Base-by-base conservation (phyloP, 2,329 filamentous ascomycete species). In the Paracamarosporium sp. region DNA sequence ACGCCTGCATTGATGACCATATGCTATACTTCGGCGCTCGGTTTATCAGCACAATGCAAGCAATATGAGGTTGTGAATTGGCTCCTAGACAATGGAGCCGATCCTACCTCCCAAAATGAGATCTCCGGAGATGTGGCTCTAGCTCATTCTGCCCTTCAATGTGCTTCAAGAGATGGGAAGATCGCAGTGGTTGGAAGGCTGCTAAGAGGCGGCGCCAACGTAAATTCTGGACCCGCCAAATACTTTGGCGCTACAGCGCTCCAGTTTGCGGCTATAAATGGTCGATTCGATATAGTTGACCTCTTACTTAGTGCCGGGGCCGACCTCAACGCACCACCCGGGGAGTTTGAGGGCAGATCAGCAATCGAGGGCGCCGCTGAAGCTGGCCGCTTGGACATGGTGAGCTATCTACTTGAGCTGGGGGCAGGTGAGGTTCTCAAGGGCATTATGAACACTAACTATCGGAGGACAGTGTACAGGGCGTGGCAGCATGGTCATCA, bases 361-460 rank as follows among this genome's bases (percentile, higher is more conserved):
- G 67, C 71, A 2, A 55, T 73, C 9, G 60, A 69, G 47, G 72
- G 66, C 7, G 68, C 71, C 1, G 66, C 72, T 15, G 68, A 74
- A 50, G 33, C 63, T 17, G 71, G 68, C 30, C 63, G 66, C 12
- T 61, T 74, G 24, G 70, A 73, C 38, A 68, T 70, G 61, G 44
- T 72, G 13, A 62, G 70, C 27, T 52, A 70, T 45, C 62, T 74
- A n/a, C 56, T 74, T 25, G 22, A 31, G 22, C 33, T 28, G 22
- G 68, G 68, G 22, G 69, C 60, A 2, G 45, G 55, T 44, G 44
- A 41, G 2, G 6, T 13, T 33, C 13, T 47, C 5, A 44, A 48
- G 38, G 20, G 40, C 8, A 12, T 40, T 17, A 13, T 15, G 13
- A 59, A 50, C 17, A 4, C 20, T 13, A 55, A 54, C 17, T 60